Evolutionary conservation across 208 protist species (phyloP).

Genomic region (Leishmania mexicana): DNA sequence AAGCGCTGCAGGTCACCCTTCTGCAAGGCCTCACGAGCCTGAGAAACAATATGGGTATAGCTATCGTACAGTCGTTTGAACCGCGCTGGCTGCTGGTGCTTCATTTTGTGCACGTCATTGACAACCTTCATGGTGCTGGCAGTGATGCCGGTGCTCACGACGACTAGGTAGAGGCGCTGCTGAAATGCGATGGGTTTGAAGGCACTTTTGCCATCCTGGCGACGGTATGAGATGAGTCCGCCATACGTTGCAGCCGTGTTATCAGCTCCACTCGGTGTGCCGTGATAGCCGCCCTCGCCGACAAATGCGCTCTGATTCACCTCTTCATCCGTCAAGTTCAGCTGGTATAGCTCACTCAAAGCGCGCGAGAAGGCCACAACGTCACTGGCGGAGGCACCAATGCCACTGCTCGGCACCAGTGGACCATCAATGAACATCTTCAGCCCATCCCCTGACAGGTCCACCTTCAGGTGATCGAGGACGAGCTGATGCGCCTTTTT

Average conservation of each 20-base stretch:
- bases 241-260: conserved; percentile 90
- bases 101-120: conserved; percentile 56
- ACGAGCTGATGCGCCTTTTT: conserved; percentile 72
- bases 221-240: conserved; percentile 77
- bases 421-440: conserved; percentile 60
- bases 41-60: conserved; percentile 47
- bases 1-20: conserved; percentile 43
- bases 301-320: conserved; percentile 74
- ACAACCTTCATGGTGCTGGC: conserved; percentile 76
- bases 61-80: conserved; percentile 46
- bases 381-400: conserved; percentile 83
- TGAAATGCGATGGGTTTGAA: conserved; percentile 46
- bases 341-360: conserved; percentile 67
- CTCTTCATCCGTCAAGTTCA: conserved; percentile 59
- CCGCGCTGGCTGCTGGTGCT: conserved; percentile 37
- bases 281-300: conserved; percentile 87
- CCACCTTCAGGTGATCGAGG: conserved; percentile 74
- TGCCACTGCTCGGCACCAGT: conserved; percentile 79
- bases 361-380: conserved; percentile 79
- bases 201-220: conserved; percentile 29
- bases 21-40: conserved; percentile 48
- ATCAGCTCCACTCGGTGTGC: conserved; percentile 88
- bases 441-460: conserved; percentile 62
- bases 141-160: conserved; percentile 86
- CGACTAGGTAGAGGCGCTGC: conserved; percentile 64